A percentile compares a stretch with the other conserved stretches of the same genome.
These are phyloP conservation scores for Podaxis sp. DNA, from an alignment of 768 basidiomycete genomes.

Conservation along the genomic window DNA sequence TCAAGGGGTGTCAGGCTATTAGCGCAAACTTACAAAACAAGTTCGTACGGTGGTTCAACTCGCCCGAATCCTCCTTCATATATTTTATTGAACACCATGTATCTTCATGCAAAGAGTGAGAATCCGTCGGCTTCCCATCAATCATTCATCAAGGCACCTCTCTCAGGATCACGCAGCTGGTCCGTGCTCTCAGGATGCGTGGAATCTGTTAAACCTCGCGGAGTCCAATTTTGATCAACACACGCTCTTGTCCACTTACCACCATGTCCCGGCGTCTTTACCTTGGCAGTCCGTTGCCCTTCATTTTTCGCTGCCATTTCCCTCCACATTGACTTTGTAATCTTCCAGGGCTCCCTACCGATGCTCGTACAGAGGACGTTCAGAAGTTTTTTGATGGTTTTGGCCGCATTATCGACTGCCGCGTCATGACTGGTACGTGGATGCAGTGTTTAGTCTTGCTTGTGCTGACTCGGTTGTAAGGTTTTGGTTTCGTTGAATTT, in stretches of 20 bases:
- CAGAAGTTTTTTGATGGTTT: slow-evolving; percentile 88
- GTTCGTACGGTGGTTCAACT: not conserved
- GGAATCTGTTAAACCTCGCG: not conserved
- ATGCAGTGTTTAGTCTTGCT: not conserved
- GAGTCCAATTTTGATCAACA: slow-evolving; percentile 34
- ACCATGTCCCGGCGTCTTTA: slow-evolving; percentile 84
- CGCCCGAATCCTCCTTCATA: not conserved
- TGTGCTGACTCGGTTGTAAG: slow-evolving; percentile 33
- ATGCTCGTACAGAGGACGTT: slow-evolving; percentile 82
- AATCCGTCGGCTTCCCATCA: not conserved
- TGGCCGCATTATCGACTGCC: slow-evolving; percentile 85
- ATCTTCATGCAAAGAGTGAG: not conserved
- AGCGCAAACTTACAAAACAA: too few relatives aligned
- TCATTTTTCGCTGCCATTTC: not conserved
- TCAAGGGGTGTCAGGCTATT: too few relatives aligned
- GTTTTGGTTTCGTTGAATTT: slow-evolving; percentile 97
- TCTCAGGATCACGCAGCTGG: slow-evolving; percentile 25
- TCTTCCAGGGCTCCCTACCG: slow-evolving; percentile 70
- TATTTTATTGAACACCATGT: not conserved
- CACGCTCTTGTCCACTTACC: slow-evolving; percentile 35
- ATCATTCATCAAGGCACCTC: slow-evolving; percentile 5
- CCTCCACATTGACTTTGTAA: slow-evolving; percentile 1
- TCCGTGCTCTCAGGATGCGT: slow-evolving; percentile 39
- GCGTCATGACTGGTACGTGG: slow-evolving; percentile 86
- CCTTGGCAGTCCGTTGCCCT: slow-evolving; percentile 64